Evolutionary conservation across 371 early-diverging fungal species (phyloP).

Genomic region (Chytridiales sp.): DNA sequence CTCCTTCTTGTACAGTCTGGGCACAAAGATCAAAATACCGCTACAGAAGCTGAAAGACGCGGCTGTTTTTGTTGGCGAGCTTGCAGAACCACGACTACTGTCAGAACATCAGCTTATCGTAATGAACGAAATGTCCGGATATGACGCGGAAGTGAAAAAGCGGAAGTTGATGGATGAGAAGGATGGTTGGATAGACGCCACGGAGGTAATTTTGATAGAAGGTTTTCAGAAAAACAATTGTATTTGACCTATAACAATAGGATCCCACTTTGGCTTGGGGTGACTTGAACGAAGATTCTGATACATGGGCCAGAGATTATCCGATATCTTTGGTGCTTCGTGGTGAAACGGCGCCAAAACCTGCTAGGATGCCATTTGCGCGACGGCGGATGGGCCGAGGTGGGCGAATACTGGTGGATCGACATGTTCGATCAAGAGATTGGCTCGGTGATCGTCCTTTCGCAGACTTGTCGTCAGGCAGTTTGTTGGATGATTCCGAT

Average conservation of each 20-base stretch:
- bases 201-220: constrained; percentile 34
- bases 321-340: no score
- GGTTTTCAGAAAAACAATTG: background rate
- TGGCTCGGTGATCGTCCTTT: constrained; percentile 14
- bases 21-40: constrained; percentile 36
- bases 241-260: background rate
- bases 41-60: constrained; percentile 29
- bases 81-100: background rate
- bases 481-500: background rate
- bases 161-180: constrained; percentile 38
- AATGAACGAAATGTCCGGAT: background rate
- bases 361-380: constrained; percentile 8
- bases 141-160: constrained; percentile 18
- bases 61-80: background rate
- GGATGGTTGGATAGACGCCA: constrained; percentile 40
- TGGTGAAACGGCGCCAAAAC: no score
- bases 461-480: background rate
- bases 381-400: constrained; percentile 47
- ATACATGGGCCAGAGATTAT: no score
- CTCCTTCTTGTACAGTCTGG: no score
- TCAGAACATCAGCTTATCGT: no score
- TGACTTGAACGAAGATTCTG: no score
- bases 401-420: constrained; percentile 47
- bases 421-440: constrained; percentile 27
- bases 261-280: no score